These are phyloP conservation scores for Penicillium soppii DNA, from an alignment of 495 filamentous ascomycete species.

Conservation along the genomic window DNA sequence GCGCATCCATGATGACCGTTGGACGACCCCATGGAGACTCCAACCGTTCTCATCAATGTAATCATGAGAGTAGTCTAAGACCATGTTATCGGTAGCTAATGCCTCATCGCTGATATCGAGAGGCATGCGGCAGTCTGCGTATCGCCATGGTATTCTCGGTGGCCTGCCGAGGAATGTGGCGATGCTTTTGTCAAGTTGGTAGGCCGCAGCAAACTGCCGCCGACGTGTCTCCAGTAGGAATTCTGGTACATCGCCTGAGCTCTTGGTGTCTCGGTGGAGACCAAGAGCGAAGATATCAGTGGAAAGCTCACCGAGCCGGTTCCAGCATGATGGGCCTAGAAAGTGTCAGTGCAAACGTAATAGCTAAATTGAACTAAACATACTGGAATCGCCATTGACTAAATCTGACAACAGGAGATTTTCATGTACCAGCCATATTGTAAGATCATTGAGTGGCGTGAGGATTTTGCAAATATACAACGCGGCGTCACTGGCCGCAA, in stretches of 20 bases:
- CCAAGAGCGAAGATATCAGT: slow-evolving; percentile 51
- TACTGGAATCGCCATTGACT: slow-evolving; percentile 30
- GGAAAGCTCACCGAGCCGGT: slow-evolving; percentile 30
- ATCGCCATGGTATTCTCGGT: slow-evolving; percentile 47
- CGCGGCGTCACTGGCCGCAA: slow-evolving; percentile 23
- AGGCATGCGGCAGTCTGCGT: slow-evolving; percentile 51
- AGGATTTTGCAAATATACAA: slow-evolving; percentile 32
- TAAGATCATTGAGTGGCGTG: slow-evolving; percentile 32
- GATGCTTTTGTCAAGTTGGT: slow-evolving; percentile 48
- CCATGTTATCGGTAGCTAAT: slow-evolving; percentile 35
- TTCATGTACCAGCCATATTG: slow-evolving; percentile 32
- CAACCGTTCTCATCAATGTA: slow-evolving; percentile 50
- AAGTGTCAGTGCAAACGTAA: background rate
- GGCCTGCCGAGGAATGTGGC: slow-evolving; percentile 55
- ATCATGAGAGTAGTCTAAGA: slow-evolving; percentile 28
- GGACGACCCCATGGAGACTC: slow-evolving; percentile 40
- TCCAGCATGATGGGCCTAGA: slow-evolving; percentile 29
- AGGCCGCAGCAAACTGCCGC: slow-evolving; percentile 48
- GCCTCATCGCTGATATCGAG: slow-evolving; percentile 53
- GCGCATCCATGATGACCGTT: slow-evolving; percentile 40
- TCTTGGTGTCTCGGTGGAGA: slow-evolving; percentile 48
- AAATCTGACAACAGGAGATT: slow-evolving; percentile 24
- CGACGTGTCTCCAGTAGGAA: slow-evolving; percentile 47
- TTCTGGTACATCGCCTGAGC: slow-evolving; percentile 31
- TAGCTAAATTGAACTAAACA: slow-evolving; percentile 2